A percentile compares a stretch with the other conserved stretches of the same genome.
Conservation (phyloP, 257 asterid species). For the Cordia subcordata region DNA sequence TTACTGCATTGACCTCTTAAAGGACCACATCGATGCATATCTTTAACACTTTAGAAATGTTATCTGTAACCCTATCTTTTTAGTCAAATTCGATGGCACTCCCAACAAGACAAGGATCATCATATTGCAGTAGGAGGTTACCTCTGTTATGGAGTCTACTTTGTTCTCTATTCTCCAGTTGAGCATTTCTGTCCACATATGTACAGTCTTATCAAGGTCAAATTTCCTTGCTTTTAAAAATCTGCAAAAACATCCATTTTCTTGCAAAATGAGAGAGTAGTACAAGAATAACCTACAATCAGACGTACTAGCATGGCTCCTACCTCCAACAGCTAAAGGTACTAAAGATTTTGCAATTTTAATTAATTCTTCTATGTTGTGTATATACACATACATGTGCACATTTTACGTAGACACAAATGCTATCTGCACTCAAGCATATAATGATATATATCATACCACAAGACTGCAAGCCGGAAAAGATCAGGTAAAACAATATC, state of each 20-base stretch:
- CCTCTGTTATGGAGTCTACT: slow-evolving; percentile 85
- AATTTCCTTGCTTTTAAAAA: slow-evolving; percentile 93
- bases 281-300: neutral
- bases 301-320: neutral
- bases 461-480: no score
- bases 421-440: no score
- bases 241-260: slow-evolving; percentile 37
- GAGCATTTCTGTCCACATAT: slow-evolving; percentile 97
- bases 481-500: no score
- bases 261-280: neutral
- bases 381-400: no score
- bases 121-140: slow-evolving; percentile 17
- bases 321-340: neutral
- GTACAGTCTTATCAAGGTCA: slow-evolving; percentile 81
- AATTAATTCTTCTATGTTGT: no score
- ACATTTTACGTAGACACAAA: no score
- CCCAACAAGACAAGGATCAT: slow-evolving; percentile 1
- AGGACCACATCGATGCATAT: no score
- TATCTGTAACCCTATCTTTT: neutral
- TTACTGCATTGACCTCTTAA: no score
- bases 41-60: no score
- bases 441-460: no score
- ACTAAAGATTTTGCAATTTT: neutral
- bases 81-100: slow-evolving; percentile 10
- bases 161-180: slow-evolving; percentile 89